Percentiles rank a stretch among this genome's conserved stretches.
These are phyloP conservation scores for Sistotremastrum niveocremeum DNA, from an alignment of 768 basidiomycete species.

Conservation along the genomic window DNA sequence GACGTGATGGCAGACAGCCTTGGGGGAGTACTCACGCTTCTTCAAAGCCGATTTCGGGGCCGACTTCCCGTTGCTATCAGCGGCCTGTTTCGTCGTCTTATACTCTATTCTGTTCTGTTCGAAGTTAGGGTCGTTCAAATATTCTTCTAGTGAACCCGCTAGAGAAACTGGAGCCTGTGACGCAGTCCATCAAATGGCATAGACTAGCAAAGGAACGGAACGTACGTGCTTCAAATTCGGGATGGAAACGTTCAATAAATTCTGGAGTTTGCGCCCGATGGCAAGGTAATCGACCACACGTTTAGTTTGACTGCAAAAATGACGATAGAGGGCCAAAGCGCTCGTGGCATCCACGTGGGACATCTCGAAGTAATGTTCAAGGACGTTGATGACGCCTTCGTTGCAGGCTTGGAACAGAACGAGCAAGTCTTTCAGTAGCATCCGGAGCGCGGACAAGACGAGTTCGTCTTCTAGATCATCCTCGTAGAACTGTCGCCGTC, in stretches of 20 bases:
- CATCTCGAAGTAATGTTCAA: constrained; percentile 99
- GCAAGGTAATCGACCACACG: constrained; percentile 79
- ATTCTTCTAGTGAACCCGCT: constrained; percentile 89
- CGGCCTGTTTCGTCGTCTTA: constrained; percentile 60
- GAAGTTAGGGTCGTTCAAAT: constrained; percentile 91
- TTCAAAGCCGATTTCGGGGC: constrained; percentile 8
- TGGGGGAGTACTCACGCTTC: constrained; percentile 4
- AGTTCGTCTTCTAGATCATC: constrained; percentile 91
- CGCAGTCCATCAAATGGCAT: neutral
- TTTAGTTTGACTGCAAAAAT: constrained; percentile 91
- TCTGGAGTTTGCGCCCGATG: constrained; percentile 86
- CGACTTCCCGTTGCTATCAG: constrained; percentile 27
- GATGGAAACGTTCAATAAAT: constrained; percentile 84
- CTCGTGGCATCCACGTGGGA: constrained; percentile 81
- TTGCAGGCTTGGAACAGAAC: constrained; percentile 94
- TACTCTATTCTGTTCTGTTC: constrained; percentile 93
- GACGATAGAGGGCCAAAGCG: constrained; percentile 78
- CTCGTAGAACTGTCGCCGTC: constrained; percentile 64
- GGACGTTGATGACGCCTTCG: constrained; percentile 78
- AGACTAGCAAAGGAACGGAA: constrained; percentile 12
- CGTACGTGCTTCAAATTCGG: constrained; percentile 85
- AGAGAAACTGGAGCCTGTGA: constrained; percentile 82
- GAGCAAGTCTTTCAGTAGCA: constrained; percentile 93
- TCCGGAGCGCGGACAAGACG: constrained; percentile 72
- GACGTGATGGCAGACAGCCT: neutral